A percentile compares a stretch with the other conserved stretches of the same genome.
Evolutionary conservation across 257 asterid genomes (phyloP).

Genomic region (Ehretia macrophylla): DNA sequence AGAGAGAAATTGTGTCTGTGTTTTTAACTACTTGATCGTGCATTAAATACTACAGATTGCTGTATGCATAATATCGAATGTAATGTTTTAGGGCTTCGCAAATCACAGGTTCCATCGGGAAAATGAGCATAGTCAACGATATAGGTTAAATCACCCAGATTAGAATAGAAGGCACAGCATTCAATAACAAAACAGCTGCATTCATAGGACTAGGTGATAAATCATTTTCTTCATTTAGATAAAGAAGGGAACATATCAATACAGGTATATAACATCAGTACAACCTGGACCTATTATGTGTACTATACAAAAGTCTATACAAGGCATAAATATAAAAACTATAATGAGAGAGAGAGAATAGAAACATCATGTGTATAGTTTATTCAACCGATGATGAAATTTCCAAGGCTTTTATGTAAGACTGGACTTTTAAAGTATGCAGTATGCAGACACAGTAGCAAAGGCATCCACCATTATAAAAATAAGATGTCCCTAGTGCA

Average conservation of each 20-base stretch:
- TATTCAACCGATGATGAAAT: slow-evolving; percentile 7
- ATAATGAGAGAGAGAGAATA: background rate
- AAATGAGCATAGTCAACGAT: slow-evolving; percentile 2
- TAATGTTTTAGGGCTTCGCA: background rate
- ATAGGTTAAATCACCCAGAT: background rate
- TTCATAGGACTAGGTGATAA: background rate
- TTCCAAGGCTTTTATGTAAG: slow-evolving; percentile 8
- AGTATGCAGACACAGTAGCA: slow-evolving; percentile 12
- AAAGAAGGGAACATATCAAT: slow-evolving; percentile 4
- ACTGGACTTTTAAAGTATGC: slow-evolving; percentile 11
- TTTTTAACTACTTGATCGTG: background rate
- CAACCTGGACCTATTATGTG: background rate
- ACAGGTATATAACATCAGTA: background rate
- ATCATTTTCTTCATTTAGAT: background rate
- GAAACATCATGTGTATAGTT: slow-evolving; percentile 11
- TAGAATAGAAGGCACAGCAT: background rate
- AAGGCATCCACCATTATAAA: slow-evolving; percentile 14
- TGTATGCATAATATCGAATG: background rate
- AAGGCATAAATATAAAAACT: background rate
- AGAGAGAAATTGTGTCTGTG: background rate
- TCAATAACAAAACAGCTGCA: slow-evolving; percentile 18
- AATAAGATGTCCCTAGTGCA: slow-evolving; percentile 21
- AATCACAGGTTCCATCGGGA: background rate
- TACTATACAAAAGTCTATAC: background rate
- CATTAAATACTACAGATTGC: background rate